Conservation (phyloP, 2,329 filamentous ascomycete species). For the Clonostachys rosea region DNA sequence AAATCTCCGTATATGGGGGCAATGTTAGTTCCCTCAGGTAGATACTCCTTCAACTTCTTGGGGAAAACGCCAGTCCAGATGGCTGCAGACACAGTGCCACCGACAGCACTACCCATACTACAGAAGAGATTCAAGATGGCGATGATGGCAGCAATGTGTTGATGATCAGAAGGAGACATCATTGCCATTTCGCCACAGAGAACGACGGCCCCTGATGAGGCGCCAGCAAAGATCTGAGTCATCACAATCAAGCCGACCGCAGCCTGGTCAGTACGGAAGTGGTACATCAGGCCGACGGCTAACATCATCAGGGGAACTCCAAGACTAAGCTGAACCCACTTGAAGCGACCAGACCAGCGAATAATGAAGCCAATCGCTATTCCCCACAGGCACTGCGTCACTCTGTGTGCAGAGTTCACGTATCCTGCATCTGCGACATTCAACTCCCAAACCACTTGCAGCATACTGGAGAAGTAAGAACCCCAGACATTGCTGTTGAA, state of each 20-base stretch:
- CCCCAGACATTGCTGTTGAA: constrained; percentile 47
- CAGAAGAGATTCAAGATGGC: constrained; percentile 57
- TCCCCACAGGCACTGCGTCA: constrained; percentile 42
- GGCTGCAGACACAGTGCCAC: constrained; percentile 54
- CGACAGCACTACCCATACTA: constrained; percentile 55
- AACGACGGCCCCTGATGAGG: constrained; percentile 55
- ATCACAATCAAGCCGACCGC: constrained; percentile 51
- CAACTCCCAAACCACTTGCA: constrained; percentile 44
- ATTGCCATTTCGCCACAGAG: constrained; percentile 56
- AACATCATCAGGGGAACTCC: constrained; percentile 50
- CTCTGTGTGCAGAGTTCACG: constrained; percentile 40
- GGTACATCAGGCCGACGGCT: constrained; percentile 53
- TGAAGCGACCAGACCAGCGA: constrained; percentile 39
- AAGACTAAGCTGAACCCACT: constrained; percentile 39
- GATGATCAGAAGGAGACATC: constrained; percentile 56
- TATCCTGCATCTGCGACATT: constrained; percentile 37
- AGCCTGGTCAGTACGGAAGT: constrained; percentile 47
- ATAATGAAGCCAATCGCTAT: constrained; percentile 41
- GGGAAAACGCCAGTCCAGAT: constrained; percentile 61
- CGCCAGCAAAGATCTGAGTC: constrained; percentile 58
- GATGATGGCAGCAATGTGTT: constrained; percentile 56
- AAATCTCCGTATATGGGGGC: constrained; percentile 38
- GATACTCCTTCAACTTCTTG: constrained; percentile 38
- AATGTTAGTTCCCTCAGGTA: constrained; percentile 32
- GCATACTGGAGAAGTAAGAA: constrained; percentile 50